A percentile compares a stretch with the other conserved stretches of the same genome.
These are phyloP conservation scores for Fragosphaeria purpurea DNA, from an alignment of 2,329 filamentous ascomycete genomes.

Conservation along the genomic window DNA sequence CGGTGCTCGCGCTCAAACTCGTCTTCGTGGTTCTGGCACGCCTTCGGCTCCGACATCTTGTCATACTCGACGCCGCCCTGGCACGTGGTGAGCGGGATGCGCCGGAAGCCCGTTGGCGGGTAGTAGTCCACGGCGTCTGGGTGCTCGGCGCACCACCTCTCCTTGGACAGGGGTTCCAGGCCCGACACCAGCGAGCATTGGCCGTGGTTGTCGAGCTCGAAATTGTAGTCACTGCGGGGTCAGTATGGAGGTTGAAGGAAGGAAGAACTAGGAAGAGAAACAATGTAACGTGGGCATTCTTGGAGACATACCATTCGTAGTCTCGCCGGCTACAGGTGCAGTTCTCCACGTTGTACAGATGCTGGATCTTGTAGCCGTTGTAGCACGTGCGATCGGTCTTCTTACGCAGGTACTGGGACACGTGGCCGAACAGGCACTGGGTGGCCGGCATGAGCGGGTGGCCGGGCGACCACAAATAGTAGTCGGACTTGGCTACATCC, in stretches of 20 bases:
- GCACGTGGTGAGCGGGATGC: constrained; percentile 84
- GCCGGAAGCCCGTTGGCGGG: constrained; percentile 78
- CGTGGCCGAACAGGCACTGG: constrained; percentile 86
- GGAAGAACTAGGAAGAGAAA: no score
- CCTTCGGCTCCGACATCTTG: constrained; percentile 46
- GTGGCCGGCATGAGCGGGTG: constrained; percentile 64
- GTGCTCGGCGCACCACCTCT: constrained; percentile 46
- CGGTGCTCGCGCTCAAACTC: constrained; percentile 62
- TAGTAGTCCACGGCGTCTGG: constrained; percentile 68
- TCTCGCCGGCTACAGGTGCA: constrained; percentile 78
- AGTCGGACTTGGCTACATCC: constrained; percentile 50
- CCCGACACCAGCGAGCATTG: constrained; percentile 68
- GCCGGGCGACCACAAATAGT: constrained; percentile 76
- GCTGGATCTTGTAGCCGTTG: constrained; percentile 63
- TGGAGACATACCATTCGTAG: constrained; percentile 71
- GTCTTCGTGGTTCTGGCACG: constrained; percentile 71
- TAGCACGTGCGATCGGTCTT: constrained; percentile 68
- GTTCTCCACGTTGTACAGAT: constrained; percentile 63
- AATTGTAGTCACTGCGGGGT: constrained; percentile 74
- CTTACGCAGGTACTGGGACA: constrained; percentile 84
- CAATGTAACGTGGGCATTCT: not conserved
- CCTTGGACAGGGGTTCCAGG: constrained; percentile 45
- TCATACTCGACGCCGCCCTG: constrained; percentile 65
- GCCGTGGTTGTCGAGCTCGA: constrained; percentile 65
- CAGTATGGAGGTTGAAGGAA: not conserved